phyloP scores from a whole-genome alignment of 495 filamentous ascomycete genomes.

The Talaromyces wortmannii region DNA sequence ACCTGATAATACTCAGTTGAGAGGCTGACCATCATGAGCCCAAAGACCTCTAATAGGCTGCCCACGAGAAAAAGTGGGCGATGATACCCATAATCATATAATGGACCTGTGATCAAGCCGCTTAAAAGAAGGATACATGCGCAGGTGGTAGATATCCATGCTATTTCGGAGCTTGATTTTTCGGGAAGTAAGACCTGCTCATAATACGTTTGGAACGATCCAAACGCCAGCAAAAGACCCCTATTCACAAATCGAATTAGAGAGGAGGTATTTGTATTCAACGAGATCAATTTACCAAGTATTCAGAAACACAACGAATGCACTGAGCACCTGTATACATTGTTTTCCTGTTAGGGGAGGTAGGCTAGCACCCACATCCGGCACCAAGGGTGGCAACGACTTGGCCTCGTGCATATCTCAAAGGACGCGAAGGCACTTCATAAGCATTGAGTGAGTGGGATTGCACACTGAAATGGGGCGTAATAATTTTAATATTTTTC shows the following conservation, averaged over 20 bases:
- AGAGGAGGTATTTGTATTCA: no score
- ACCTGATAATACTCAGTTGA: conserved; percentile 40
- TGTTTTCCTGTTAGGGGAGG: no score
- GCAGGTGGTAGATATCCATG: conserved; percentile 45
- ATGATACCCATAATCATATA: conserved; percentile 75
- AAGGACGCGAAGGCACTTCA: no score
- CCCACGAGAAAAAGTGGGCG: conserved; percentile 40
- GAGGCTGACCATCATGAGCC: conserved; percentile 65
- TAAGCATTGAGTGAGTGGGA: no score
- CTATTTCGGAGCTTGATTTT: conserved; percentile 54
- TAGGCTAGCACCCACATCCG: no score
- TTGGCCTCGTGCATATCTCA: no score
- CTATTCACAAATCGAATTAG: conserved; percentile 8
- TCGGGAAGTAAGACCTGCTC: conserved; percentile 40
- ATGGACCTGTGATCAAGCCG: conserved; percentile 56
- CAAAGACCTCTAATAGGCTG: conserved; percentile 57
- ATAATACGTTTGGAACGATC: conserved; percentile 66
- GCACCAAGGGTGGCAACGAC: no score
- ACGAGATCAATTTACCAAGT: no score
- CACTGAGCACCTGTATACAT: no score
- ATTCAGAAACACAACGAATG: no score
- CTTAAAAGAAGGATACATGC: not conserved
- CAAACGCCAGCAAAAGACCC: conserved; percentile 59
- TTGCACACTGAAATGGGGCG: no score
- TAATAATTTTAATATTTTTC: no score